Percentiles rank a stretch among this genome's conserved stretches.
These are phyloP conservation scores for Dryas drummondii DNA, from an alignment of 306 rosid species.

Conservation along the genomic window DNA sequence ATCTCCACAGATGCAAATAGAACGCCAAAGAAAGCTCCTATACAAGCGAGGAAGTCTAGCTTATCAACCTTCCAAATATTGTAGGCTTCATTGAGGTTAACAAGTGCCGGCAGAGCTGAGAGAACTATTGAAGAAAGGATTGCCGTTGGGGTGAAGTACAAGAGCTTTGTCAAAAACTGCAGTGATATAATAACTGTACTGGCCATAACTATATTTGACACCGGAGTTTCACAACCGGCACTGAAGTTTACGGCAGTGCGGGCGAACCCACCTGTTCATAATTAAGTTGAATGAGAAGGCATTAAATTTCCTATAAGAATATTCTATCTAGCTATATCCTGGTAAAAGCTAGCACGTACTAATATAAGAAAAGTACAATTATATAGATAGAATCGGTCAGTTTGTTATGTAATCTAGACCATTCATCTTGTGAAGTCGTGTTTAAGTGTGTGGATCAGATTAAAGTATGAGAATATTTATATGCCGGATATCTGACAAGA, in stretches of 20 bases:
- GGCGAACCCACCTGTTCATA: constrained; percentile 67
- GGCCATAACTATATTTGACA: constrained; percentile 80
- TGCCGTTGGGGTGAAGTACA: constrained; percentile 74
- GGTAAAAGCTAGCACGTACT: no score
- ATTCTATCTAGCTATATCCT: no score
- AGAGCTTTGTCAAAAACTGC: constrained; percentile 56
- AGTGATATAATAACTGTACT: constrained; percentile 59
- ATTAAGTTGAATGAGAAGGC: no score
- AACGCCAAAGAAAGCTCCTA: constrained; percentile 71
- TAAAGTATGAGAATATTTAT: no score
- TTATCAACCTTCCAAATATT: constrained; percentile 84
- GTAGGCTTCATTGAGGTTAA: constrained; percentile 48
- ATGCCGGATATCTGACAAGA: no score
- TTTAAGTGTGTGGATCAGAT: no score
- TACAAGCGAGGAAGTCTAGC: constrained; percentile 71
- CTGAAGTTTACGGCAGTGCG: constrained; percentile 74
- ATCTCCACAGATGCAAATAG: constrained; percentile 70
- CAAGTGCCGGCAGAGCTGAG: constrained; percentile 81
- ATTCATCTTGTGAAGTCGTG: no score
- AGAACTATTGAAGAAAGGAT: constrained; percentile 76
- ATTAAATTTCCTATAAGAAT: no score
- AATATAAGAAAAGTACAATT: no score
- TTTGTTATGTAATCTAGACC: no score
- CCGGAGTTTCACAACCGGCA: constrained; percentile 66
- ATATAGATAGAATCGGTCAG: no score